phyloP scores from a whole-genome alignment of 768 basidiomycete species.

The Podaxis mareebaensis region DNA sequence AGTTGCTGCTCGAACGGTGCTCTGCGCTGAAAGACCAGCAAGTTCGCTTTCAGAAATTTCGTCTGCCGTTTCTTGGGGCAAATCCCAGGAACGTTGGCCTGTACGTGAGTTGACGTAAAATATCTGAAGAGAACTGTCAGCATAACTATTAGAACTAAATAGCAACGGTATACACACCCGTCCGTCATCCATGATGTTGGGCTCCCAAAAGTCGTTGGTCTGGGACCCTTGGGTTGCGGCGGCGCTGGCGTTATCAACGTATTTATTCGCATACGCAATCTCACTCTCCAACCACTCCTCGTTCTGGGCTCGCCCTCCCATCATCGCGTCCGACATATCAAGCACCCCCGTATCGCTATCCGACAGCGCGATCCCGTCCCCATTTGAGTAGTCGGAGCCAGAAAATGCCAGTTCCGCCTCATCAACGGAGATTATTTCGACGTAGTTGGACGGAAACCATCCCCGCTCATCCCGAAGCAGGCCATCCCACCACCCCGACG shows the following conservation, averaged over 20 bases:
- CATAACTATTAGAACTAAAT: slow-evolving; percentile 5
- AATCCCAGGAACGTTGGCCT: slow-evolving; percentile 77
- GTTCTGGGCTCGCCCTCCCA: slow-evolving; percentile 44
- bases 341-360: slow-evolving; percentile 36
- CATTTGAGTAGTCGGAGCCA: slow-evolving; percentile 46
- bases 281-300: slow-evolving; percentile 64
- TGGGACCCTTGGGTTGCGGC: slow-evolving; percentile 33
- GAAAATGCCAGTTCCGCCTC: slow-evolving; percentile 72
- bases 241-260: not conserved
- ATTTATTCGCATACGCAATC: slow-evolving; percentile 31
- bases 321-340: slow-evolving; percentile 52
- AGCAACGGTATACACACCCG: slow-evolving; percentile 57
- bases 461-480: slow-evolving; percentile 86
- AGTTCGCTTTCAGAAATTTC: slow-evolving; percentile 66
- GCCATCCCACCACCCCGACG: slow-evolving; percentile 99
- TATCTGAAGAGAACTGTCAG: slow-evolving; percentile 52
- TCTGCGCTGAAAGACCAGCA: slow-evolving; percentile 57
- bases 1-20: slow-evolving; percentile 55
- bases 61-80: slow-evolving; percentile 75
- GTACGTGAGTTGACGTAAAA: slow-evolving; percentile 93
- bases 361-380: slow-evolving; percentile 27
- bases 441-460: slow-evolving; percentile 98
- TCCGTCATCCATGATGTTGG: slow-evolving; percentile 77
- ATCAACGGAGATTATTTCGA: slow-evolving; percentile 73
- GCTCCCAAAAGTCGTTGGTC: slow-evolving; percentile 88